These are phyloP conservation scores for Cymodocea nodosa DNA, from an alignment of 116 monocot species.

Conservation along the genomic window DNA sequence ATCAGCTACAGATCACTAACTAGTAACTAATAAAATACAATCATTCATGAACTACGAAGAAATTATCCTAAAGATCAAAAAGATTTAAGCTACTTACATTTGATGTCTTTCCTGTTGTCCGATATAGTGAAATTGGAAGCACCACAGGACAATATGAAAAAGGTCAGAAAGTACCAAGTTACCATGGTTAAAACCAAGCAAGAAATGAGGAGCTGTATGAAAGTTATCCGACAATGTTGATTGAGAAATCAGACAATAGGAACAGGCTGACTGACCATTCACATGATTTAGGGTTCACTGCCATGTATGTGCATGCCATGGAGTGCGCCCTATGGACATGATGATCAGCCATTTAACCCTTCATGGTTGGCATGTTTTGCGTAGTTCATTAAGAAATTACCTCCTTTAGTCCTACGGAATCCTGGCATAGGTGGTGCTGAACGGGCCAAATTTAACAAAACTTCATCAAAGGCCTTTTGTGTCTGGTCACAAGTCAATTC, in stretches of 20 bases:
- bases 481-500: slow-evolving; percentile 57
- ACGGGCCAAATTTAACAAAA: slow-evolving; percentile 43
- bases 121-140: neutral
- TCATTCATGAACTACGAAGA: neutral
- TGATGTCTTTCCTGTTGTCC: slow-evolving; percentile 43
- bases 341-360: no score
- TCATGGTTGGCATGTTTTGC: slow-evolving; percentile 13
- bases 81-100: slow-evolving; percentile 3
- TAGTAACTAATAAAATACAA: no score
- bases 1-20: no score
- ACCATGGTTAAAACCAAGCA: neutral
- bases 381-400: slow-evolving; percentile 14
- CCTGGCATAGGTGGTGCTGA: slow-evolving; percentile 74
- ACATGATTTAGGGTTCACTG: no score
- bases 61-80: neutral
- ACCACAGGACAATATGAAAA: neutral
- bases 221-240: no score
- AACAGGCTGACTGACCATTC: no score
- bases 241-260: no score
- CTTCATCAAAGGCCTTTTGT: slow-evolving; percentile 47
- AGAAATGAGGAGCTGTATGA: neutral
- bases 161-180: neutral
- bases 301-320: no score
- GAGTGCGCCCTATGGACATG: no score
- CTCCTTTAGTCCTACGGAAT: slow-evolving; percentile 73